These are phyloP conservation scores for Beauveria australis DNA, from an alignment of 2,329 filamentous ascomycete species.

Conservation along the genomic window DNA sequence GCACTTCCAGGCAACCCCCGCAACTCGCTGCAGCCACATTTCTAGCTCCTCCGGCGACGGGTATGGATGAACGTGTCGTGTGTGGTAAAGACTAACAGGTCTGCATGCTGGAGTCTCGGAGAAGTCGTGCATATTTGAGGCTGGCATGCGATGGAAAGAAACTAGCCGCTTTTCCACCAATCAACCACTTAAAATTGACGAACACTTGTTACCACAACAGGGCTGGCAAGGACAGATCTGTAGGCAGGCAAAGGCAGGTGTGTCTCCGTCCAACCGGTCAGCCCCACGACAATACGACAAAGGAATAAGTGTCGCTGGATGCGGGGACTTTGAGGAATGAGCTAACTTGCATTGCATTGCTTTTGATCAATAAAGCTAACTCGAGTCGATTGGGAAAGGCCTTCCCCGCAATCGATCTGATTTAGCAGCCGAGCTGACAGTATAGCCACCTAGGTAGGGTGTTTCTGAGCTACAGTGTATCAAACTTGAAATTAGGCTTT, in stretches of 20 bases:
- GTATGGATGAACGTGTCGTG: background rate
- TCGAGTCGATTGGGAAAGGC: background rate
- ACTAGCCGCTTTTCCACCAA: no score
- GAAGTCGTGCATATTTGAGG: no score
- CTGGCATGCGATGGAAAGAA: no score
- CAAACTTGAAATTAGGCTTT: no score
- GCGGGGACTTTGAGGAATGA: background rate
- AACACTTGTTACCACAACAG: background rate
- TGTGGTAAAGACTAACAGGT: background rate
- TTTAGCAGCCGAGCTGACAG: background rate
- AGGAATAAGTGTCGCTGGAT: background rate
- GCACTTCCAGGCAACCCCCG: background rate
- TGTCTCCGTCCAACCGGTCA: background rate
- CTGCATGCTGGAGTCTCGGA: background rate
- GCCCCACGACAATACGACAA: background rate
- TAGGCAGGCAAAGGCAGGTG: background rate
- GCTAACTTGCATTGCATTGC: background rate
- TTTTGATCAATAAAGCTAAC: background rate
- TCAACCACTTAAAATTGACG: no score
- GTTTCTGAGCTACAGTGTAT: no score
- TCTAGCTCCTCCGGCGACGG: background rate
- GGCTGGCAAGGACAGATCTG: background rate
- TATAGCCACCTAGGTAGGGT: no score
- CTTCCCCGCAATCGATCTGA: conserved; percentile 5
- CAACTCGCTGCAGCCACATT: conserved; percentile 4